Conservation (phyloP, 495 filamentous ascomycete species). For the Penicillium simplicissimum region DNA sequence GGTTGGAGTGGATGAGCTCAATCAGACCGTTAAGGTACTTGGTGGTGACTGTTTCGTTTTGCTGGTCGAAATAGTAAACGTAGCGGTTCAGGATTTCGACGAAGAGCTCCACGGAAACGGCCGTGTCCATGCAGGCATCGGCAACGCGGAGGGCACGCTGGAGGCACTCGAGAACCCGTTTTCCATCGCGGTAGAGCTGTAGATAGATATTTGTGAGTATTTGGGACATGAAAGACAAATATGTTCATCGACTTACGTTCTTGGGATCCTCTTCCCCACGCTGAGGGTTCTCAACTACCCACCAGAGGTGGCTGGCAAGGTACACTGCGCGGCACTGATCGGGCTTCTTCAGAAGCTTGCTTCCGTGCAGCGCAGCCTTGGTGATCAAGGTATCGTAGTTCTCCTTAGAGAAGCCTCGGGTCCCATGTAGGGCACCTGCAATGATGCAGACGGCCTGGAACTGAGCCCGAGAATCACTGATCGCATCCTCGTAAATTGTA, state of each 20-base stretch:
- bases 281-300: constrained; percentile 85
- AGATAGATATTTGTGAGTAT: constrained; percentile 9
- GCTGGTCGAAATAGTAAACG: constrained; percentile 98
- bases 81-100: constrained; percentile 98
- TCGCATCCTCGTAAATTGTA: constrained; percentile 94
- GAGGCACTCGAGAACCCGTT: constrained; percentile 92
- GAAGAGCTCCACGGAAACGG: constrained; percentile 94
- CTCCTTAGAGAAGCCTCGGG: constrained; percentile 86
- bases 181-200: constrained; percentile 94
- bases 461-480: constrained; percentile 92
- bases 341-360: constrained; percentile 95
- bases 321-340: constrained; percentile 98
- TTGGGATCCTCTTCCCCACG: constrained; percentile 81
- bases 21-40: constrained; percentile 98
- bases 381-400: constrained; percentile 99
- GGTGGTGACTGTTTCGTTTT: constrained; percentile 96
- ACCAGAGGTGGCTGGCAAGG: constrained; percentile 94
- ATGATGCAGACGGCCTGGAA: constrained; percentile 98
- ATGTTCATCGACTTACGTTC: constrained; percentile 56
- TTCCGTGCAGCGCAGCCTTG: constrained; percentile 93
- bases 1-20: constrained; percentile 95
- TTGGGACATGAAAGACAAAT: background rate
- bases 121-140: constrained; percentile 99
- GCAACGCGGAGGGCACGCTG: constrained; percentile 94
- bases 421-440: constrained; percentile 81